Conservation (phyloP, 805 yeast species). For the Starmerella stigmatis region DNA sequence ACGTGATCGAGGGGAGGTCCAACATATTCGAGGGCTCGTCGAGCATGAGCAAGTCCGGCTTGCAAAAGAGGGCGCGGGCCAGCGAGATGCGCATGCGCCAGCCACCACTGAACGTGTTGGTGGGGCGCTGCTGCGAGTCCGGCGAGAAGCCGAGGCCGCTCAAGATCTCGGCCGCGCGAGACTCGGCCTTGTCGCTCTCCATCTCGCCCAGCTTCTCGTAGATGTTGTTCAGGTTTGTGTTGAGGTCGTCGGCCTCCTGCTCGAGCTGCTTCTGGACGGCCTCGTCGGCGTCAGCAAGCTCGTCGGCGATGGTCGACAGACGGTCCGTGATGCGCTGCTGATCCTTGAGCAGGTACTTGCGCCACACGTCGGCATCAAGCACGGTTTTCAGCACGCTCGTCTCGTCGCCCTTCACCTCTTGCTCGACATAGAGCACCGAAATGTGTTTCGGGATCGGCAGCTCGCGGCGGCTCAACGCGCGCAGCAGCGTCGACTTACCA, state of each 20-base stretch:
- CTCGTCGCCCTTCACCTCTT: constrained; percentile 91
- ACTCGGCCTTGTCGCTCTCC: constrained; percentile 96
- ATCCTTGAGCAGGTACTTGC: constrained; percentile 75
- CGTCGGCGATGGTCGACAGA: constrained; percentile 58
- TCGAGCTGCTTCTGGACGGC: constrained; percentile 61
- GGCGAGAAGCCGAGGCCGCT: constrained; percentile 88
- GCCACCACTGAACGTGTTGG: constrained; percentile 96
- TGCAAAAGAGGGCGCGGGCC: constrained; percentile 95
- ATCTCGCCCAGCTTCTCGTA: constrained; percentile 76
- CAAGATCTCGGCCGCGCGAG: constrained; percentile 88
- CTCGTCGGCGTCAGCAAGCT: constrained; percentile 44
- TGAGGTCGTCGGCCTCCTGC: constrained; percentile 81
- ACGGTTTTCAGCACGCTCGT: constrained; percentile 85
- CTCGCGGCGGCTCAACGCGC: constrained; percentile 90
- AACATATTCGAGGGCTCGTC: constrained; percentile 99
- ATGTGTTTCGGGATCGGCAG: constrained; percentile 89
- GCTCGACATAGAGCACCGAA: constrained; percentile 93
- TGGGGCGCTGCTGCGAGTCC: constrained; percentile 71
- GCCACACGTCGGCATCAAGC: constrained; percentile 99
- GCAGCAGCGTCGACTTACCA: constrained; percentile 89
- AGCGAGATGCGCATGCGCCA: constrained; percentile 99
- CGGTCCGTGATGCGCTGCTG: constrained; percentile 54
- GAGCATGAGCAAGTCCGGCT: constrained; percentile 81
- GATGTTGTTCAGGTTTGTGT: constrained; percentile 63
- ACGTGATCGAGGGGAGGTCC: constrained; percentile 98